These are phyloP conservation scores for Colletotrichum echinochloae DNA, from an alignment of 2,329 filamentous ascomycete genomes.

Conservation along the genomic window DNA sequence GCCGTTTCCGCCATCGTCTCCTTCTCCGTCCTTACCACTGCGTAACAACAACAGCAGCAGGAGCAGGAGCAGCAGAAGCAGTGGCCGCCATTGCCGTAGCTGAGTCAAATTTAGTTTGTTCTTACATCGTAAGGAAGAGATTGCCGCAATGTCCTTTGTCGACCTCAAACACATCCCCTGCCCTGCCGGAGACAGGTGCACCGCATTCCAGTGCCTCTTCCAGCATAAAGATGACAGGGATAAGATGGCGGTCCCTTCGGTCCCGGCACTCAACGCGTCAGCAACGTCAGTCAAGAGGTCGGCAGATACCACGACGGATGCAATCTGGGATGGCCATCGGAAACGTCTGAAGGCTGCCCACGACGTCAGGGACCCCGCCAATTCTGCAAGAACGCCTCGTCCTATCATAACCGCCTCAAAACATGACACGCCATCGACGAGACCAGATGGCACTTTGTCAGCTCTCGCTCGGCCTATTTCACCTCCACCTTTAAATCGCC, in stretches of 20 bases:
- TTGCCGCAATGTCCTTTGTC: conserved; percentile 41
- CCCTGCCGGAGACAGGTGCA: conserved; percentile 61
- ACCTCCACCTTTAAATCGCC: conserved; percentile 48
- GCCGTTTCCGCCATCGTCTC: not conserved
- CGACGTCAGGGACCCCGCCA: conserved; percentile 36
- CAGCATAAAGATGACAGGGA: conserved; percentile 55
- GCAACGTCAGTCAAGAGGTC: conserved; percentile 35
- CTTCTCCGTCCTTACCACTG: not conserved
- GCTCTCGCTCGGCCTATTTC: conserved; percentile 49
- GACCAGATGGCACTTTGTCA: conserved; percentile 42
- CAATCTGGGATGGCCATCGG: conserved; percentile 48
- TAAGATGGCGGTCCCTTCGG: conserved; percentile 35
- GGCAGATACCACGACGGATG: conserved; percentile 33
- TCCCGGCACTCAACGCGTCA: conserved; percentile 25
- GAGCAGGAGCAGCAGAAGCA: conserved; percentile 47
- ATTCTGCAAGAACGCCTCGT: conserved; percentile 30
- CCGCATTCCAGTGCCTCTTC: conserved; percentile 64
- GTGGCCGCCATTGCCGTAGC: conserved; percentile 45
- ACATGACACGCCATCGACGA: conserved; percentile 36
- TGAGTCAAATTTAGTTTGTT: not conserved
- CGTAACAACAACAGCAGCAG: not conserved
- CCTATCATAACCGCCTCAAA: conserved; percentile 41
- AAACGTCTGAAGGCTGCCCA: conserved; percentile 48
- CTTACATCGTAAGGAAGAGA: conserved; percentile 7
- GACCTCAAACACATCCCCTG: conserved; percentile 63